Base-by-base conservation (phyloP, 2,329 filamentous ascomycete genomes). In the Nemania sp. region DNA sequence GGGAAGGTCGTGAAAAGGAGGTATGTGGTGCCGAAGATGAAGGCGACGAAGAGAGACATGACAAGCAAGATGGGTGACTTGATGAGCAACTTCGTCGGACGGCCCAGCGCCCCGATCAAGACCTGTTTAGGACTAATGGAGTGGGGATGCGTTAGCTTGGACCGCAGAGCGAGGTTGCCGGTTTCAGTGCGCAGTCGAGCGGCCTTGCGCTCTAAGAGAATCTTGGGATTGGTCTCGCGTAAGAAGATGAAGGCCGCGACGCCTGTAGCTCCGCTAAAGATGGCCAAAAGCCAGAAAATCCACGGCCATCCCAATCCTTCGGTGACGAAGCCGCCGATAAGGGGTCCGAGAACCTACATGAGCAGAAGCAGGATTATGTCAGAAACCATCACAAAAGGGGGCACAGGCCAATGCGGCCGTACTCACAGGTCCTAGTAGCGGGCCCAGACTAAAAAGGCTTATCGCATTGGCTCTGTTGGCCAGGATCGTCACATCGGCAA, bases 1-100 rank as follows among this genome's bases (percentile, higher is more conserved):
- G 43, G 30, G 19, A 46, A 46, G 6, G 43, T 46, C 15, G 43
- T 26, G n/a, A 46, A 46, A n/a, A 46, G 43, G n/a, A 46, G 20
- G 5, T 36, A 36, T 12, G 30, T 36, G 2, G 17, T 17, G n/a
- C 43, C 43, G 12, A 46, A 46, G 3, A 36, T 46, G 43, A 46
- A 46, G 22, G 43, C 43, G 22, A 24, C 31, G 22, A 36, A 46
- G 1, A 46, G 20, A 19, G 31, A 46, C 8, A 46, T 3, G 6
- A 46, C 6, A 22, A 46, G 26, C 9, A 46, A 3, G n/a, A 46
- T 46, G 6, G 43, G 43, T 8, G 43, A 46, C 19, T 23, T 7
- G 30, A 45, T 6, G 6, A 33, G 12, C 28, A 45, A 6, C 28
- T 24, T 33, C 5, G 19, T 22, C 6, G 42, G 42, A 6, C 42